These are phyloP conservation scores for Orbilia blumenaviensis DNA, from an alignment of 2,329 filamentous ascomycete genomes.

Conservation along the genomic window DNA sequence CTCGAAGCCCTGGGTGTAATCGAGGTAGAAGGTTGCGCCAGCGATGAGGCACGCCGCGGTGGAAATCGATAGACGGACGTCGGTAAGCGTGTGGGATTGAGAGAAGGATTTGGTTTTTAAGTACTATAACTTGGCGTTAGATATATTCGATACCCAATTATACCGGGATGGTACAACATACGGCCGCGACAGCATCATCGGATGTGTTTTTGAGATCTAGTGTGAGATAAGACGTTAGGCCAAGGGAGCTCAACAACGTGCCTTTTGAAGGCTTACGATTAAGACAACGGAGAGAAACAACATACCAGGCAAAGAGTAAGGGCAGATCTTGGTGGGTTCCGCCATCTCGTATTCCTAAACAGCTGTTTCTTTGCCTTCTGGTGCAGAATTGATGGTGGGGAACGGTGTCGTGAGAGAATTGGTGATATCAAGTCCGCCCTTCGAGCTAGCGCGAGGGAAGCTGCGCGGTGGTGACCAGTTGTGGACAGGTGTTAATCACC, in stretches of 20 bases:
- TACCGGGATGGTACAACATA: conserved; percentile 40
- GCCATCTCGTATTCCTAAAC: conserved; percentile 15
- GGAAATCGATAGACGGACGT: conserved; percentile 83
- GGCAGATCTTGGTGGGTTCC: conserved; percentile 56
- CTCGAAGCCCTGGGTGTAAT: conserved; percentile 88
- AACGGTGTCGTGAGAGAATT: conserved; percentile 20
- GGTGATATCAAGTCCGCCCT: conserved; percentile 16
- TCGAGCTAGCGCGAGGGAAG: conserved; percentile 17
- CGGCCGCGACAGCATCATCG: conserved; percentile 82
- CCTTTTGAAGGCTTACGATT: not conserved
- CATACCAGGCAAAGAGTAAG: conserved; percentile 55
- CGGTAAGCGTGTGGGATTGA: conserved; percentile 81
- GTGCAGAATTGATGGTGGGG: conserved; percentile 15
- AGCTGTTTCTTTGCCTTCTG: conserved; percentile 3
- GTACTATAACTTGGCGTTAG: conserved; percentile 70
- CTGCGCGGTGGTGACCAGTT: conserved; percentile 39
- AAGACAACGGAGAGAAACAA: not conserved
- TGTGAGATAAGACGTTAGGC: not conserved
- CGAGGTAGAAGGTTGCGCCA: conserved; percentile 84
- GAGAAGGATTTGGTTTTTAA: conserved; percentile 85
- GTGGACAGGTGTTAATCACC: conserved; percentile 53
- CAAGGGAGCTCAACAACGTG: too few relatives aligned
- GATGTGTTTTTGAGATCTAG: conserved; percentile 95
- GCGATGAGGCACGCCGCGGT: conserved; percentile 83
- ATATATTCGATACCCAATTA: too few relatives aligned